Conservation (phyloP, 202 grass and related monocot species). For the Tripidium arundinaceum region DNA sequence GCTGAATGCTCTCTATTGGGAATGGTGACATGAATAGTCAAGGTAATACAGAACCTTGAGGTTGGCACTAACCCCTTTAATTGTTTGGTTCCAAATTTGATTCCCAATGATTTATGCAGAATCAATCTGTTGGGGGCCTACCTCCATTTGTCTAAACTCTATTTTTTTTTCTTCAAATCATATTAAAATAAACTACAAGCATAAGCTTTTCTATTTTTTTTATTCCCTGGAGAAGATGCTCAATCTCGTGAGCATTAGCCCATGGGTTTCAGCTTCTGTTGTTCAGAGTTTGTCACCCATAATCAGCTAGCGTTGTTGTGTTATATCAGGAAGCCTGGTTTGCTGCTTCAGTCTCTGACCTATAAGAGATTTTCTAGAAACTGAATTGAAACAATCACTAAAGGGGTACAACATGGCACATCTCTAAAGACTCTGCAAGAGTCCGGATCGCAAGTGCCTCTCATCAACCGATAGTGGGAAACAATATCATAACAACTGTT, state of each 20-base stretch:
- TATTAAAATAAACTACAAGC: neutral
- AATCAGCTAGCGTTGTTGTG: neutral
- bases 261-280: neutral
- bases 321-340: neutral
- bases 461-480: slow-evolving; percentile 37
- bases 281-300: neutral
- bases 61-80: neutral
- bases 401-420: neutral
- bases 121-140: neutral
- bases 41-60: slow-evolving; percentile 17
- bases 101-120: neutral
- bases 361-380: slow-evolving; percentile 13
- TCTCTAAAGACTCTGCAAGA: slow-evolving; percentile 1
- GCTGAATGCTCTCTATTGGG: slow-evolving; percentile 12
- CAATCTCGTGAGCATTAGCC: neutral
- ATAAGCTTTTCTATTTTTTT: neutral
- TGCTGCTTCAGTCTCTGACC: neutral
- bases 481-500: slow-evolving; percentile 40
- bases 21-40: slow-evolving; percentile 15
- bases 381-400: neutral
- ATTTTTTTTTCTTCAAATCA: neutral
- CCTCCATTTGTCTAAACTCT: neutral
- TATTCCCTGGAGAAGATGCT: neutral
- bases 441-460: slow-evolving; percentile 13
- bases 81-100: slow-evolving; percentile 31